Conservation (phyloP, 768 basidiomycete genomes). For the Hygrocybe coccinea region DNA sequence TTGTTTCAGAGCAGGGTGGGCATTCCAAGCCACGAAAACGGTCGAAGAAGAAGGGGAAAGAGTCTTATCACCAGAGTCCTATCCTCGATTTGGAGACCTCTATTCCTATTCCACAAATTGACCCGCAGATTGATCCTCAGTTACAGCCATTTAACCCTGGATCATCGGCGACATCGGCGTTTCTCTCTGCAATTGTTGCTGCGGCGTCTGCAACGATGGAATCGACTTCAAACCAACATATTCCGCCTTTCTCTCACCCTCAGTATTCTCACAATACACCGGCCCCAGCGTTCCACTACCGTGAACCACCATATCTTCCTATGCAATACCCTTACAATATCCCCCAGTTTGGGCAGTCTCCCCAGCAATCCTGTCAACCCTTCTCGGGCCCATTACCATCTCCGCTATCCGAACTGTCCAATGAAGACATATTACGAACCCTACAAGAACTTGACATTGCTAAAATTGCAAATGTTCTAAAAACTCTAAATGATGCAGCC, state of each 20-base stretch:
- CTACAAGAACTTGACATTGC: constrained; percentile 69
- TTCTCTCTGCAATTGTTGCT: constrained; percentile 62
- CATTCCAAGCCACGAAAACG: not conserved
- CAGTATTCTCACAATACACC: constrained; percentile 29
- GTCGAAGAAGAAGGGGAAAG: not conserved
- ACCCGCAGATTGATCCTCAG: constrained; percentile 19
- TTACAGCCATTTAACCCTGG: constrained; percentile 25
- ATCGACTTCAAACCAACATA: constrained; percentile 12
- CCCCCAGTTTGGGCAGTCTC: constrained; percentile 11
- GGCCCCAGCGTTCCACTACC: constrained; percentile 31
- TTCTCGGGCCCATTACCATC: constrained; percentile 23
- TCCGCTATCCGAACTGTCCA: constrained; percentile 42
- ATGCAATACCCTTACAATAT: not conserved
- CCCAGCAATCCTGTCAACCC: constrained; percentile 11
- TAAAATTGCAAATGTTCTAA: constrained; percentile 64
- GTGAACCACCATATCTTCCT: not conserved
- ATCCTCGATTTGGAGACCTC: no score
- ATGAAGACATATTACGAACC: constrained; percentile 69
- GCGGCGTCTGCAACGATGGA: constrained; percentile 42
- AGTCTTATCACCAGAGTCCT: not conserved
- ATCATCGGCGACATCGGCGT: constrained; percentile 47
- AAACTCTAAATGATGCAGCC: constrained; percentile 57
- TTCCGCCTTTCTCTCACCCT: constrained; percentile 25
- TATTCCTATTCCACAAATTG: constrained; percentile 17
- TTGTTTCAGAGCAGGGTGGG: constrained; percentile 11